Conservation (phyloP, 139 green algal genomes). For the Volvox reticuliferus region DNA sequence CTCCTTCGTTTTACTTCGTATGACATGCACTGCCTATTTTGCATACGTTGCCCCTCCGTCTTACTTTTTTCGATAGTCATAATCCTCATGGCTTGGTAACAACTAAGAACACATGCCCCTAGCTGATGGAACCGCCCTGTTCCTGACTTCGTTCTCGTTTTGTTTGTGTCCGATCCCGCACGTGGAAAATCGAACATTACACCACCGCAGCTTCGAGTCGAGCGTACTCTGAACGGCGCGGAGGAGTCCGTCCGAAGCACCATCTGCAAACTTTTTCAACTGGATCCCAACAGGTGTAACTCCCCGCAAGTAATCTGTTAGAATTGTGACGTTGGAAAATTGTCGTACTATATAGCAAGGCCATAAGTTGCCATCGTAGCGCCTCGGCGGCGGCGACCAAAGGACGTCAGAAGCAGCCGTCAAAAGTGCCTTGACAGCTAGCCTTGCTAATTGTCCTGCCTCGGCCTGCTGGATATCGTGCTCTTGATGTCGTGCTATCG, state of each 20-base stretch:
- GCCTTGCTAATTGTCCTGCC: background rate
- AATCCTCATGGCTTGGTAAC: too few species aligned
- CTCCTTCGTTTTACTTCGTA: too few species aligned
- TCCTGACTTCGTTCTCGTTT: background rate
- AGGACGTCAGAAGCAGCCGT: background rate
- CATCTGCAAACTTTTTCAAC: background rate
- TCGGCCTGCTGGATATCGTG: background rate
- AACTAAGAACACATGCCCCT: too few species aligned
- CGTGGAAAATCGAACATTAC: too few species aligned
- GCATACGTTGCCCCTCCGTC: too few species aligned
- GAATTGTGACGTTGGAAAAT: background rate
- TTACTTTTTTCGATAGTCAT: too few species aligned
- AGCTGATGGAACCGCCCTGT: background rate
- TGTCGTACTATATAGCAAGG: background rate
- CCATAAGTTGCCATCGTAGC: background rate
- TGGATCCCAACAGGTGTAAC: conserved; percentile 1
- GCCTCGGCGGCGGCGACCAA: background rate
- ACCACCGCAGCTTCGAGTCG: background rate
- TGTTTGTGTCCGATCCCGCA: background rate
- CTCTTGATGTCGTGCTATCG: background rate
- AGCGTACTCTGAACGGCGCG: background rate
- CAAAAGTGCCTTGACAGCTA: background rate
- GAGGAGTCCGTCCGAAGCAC: background rate
- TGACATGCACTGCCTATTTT: too few species aligned
- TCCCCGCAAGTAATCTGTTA: background rate